These are phyloP conservation scores for Russula lepida DNA, from an alignment of 768 basidiomycete species.

Conservation along the genomic window DNA sequence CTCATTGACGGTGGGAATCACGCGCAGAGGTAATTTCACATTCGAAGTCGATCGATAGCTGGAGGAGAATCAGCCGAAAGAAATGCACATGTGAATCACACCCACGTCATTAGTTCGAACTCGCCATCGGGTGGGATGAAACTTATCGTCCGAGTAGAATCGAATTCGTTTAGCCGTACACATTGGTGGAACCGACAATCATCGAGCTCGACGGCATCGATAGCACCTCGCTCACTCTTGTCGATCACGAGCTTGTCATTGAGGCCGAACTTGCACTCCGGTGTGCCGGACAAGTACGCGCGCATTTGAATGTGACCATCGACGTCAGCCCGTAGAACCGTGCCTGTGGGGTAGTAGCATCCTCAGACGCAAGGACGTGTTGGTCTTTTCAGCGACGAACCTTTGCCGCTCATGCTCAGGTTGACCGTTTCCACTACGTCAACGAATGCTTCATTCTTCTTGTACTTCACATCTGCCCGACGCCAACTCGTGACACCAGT, in stretches of 20 bases:
- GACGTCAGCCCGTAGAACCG: slow-evolving; percentile 88
- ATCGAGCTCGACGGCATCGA: slow-evolving; percentile 87
- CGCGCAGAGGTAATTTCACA: slow-evolving; percentile 84
- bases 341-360: slow-evolving; percentile 41
- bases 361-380: background rate
- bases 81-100: slow-evolving; percentile 1
- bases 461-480: slow-evolving; percentile 91
- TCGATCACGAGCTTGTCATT: slow-evolving; percentile 98
- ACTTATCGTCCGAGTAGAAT: slow-evolving; percentile 87
- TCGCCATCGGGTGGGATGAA: slow-evolving; percentile 99
- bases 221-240: slow-evolving; percentile 53
- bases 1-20: slow-evolving; percentile 89
- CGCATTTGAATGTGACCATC: slow-evolving; percentile 98
- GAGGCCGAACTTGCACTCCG: slow-evolving; percentile 97
- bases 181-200: slow-evolving; percentile 99
- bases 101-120: slow-evolving; percentile 94
- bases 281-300: slow-evolving; percentile 92
- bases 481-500: slow-evolving; percentile 97
- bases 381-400: slow-evolving; percentile 32
- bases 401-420: slow-evolving; percentile 94
- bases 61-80: slow-evolving; percentile 3
- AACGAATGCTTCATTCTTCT: slow-evolving; percentile 99
- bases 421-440: slow-evolving; percentile 98
- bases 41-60: slow-evolving; percentile 96
- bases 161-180: slow-evolving; percentile 90